Evolutionary conservation across 108 stramenopile genomes (phyloP).

Genomic region (Skeletonema tropicum): DNA sequence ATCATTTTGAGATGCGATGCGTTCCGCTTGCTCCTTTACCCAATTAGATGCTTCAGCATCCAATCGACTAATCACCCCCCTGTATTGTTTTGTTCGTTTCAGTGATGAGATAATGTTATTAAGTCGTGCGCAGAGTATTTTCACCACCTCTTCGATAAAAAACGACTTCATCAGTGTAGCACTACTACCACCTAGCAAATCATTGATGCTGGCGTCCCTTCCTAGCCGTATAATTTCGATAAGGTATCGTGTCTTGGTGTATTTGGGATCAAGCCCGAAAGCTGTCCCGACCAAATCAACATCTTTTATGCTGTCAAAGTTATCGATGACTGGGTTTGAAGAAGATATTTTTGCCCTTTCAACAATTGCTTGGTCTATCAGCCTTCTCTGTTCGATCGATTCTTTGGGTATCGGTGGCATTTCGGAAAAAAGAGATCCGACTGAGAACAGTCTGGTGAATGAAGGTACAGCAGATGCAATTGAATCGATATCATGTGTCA

Average conservation of each 20-base stretch:
- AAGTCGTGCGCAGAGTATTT: conserved; percentile 70
- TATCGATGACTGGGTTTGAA: conserved; percentile 48
- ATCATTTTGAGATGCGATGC: conserved; percentile 23
- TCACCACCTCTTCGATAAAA: conserved; percentile 64
- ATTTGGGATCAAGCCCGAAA: conserved; percentile 62
- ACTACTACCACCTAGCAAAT: conserved; percentile 54
- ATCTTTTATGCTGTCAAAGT: conserved; percentile 52
- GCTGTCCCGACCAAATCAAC: conserved; percentile 66
- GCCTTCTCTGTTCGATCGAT: conserved; percentile 54
- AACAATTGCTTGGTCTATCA: conserved; percentile 72
- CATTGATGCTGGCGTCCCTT: conserved; percentile 71
- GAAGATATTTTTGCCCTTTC: conserved; percentile 47
- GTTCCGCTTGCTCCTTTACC: conserved; percentile 66
- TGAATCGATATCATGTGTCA: conserved; percentile 51
- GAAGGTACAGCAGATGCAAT: conserved; percentile 62
- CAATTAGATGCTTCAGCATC: conserved; percentile 81
- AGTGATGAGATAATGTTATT: conserved; percentile 49
- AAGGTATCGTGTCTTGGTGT: conserved; percentile 71
- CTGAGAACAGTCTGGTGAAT: conserved; percentile 58
- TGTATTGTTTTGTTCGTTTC: conserved; percentile 51
- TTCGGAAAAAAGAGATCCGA: conserved; percentile 49
- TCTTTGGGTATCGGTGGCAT: conserved; percentile 39
- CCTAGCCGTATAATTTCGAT: conserved; percentile 76
- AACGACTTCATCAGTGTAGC: conserved; percentile 48
- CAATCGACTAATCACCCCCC: conserved; percentile 63